A percentile compares a stretch with the other conserved stretches of the same genome.
Conservation (phyloP, 805 yeast genomes). For the Zygoascus ofunaensis region DNA sequence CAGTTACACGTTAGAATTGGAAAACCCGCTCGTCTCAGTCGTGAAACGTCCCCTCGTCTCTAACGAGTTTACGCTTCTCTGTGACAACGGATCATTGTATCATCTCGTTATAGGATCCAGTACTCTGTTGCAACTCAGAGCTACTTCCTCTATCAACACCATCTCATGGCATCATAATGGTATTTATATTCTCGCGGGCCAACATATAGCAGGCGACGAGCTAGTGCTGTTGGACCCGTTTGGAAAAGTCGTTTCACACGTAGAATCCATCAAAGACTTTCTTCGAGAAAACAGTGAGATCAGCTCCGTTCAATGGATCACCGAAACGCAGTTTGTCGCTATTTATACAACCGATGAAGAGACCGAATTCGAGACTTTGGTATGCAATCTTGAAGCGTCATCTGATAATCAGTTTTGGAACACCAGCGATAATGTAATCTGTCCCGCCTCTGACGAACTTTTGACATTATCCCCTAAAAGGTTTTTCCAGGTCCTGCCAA, state of each 20-base stretch:
- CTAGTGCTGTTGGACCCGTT: background rate
- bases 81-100: background rate
- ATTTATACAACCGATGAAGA: background rate
- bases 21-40: background rate
- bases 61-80: background rate
- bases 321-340: background rate
- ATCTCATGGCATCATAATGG: background rate
- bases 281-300: background rate
- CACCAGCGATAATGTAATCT: background rate
- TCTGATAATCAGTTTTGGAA: background rate
- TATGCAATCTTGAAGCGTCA: background rate
- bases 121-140: background rate
- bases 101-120: background rate
- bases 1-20: background rate
- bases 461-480: background rate
- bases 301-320: background rate
- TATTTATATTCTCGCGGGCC: background rate
- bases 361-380: background rate
- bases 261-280: background rate
- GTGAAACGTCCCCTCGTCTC: background rate
- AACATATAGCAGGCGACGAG: background rate
- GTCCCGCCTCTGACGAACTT: background rate
- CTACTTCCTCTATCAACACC: background rate
- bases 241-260: background rate
- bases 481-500: background rate